Evolutionary conservation across 257 asterid genomes (phyloP).

Genomic region (Cinchona pubescens): DNA sequence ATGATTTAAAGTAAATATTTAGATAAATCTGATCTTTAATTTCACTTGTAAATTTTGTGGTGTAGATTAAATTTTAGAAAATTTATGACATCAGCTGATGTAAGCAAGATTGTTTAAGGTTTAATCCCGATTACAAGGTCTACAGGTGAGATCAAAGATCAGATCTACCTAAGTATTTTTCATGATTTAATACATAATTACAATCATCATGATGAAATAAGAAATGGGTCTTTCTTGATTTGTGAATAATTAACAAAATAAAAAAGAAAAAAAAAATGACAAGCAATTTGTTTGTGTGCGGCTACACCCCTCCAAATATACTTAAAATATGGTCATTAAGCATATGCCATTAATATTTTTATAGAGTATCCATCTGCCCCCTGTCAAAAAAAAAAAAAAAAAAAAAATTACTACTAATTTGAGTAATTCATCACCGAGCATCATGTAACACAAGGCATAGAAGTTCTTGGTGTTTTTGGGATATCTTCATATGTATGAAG

Average conservation of each 20-base stretch:
- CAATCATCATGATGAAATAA: not conserved
- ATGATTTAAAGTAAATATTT: too few species aligned
- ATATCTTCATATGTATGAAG: too few species aligned
- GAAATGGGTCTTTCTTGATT: not conserved
- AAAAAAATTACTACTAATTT: too few species aligned
- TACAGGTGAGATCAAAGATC: too few species aligned
- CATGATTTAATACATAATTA: conserved; percentile 3
- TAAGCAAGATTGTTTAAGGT: too few species aligned
- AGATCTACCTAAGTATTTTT: too few species aligned
- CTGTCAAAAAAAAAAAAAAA: too few species aligned
- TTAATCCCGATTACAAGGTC: too few species aligned
- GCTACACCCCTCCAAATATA: not conserved
- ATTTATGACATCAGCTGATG: too few species aligned
- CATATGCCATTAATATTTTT: not conserved
- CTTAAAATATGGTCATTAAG: not conserved
- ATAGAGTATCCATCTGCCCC: not conserved
- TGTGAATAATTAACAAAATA: not conserved
- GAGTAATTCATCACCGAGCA: not conserved
- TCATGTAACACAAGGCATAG: not conserved
- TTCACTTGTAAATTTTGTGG: too few species aligned
- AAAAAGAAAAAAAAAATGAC: not conserved
- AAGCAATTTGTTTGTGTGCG: conserved; percentile 4
- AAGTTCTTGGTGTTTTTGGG: not conserved
- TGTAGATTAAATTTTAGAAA: too few species aligned
- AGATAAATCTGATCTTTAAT: too few species aligned